Base-by-base conservation (phyloP, 768 basidiomycete species). In the Rhizopogon vinicolor region DNA sequence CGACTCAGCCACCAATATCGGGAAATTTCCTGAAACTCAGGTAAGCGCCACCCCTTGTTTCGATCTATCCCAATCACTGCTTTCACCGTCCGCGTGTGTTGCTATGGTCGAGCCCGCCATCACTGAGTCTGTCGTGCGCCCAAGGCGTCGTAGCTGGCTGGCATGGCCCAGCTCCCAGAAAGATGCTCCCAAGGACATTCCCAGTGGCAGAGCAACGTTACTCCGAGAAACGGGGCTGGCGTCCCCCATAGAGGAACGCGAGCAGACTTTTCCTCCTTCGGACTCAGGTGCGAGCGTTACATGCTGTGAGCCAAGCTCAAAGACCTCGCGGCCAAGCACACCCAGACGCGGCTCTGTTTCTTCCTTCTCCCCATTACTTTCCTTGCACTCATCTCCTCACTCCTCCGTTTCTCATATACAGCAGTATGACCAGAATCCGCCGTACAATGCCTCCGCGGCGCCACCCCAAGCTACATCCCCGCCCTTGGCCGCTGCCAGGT, bases 401-500 rank as follows among this genome's bases (percentile, higher is more conserved):
- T 16, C 45, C 44, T 46, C 62, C 19, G 7, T 52, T 18, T 68
- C 63, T 60, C 18, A 62, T 46, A 12, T 53, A 39, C 60, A 56
- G 6, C 68, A 70, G 66, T 58, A 56, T 12, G 52, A 54, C 7
- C 66, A 51, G 6, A 5, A 50, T 13, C 41, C 55, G 9, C 22
- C 60, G 31, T 10, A 52, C 0, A 39, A 57, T 37, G 60, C 52
- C 33, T 58, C 51, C 39, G 53, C 52, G 41, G 44, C 64, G 8
- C 37, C 54, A 2, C 60, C 57, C 12, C 41, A 50, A 3, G 9
- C 56, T 7, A 44, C 49, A 7, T 51, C 55, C 5, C 16, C 52
- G 7, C 29, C 61, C 69, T 74, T 56, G 62, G 71, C 50, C 67
- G 70, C 58, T 39, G 59, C 63, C 10, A 70, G 74, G 51, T 65